phyloP scores from a whole-genome alignment of 2,329 filamentous ascomycete species.

The Neonectria punicea region DNA sequence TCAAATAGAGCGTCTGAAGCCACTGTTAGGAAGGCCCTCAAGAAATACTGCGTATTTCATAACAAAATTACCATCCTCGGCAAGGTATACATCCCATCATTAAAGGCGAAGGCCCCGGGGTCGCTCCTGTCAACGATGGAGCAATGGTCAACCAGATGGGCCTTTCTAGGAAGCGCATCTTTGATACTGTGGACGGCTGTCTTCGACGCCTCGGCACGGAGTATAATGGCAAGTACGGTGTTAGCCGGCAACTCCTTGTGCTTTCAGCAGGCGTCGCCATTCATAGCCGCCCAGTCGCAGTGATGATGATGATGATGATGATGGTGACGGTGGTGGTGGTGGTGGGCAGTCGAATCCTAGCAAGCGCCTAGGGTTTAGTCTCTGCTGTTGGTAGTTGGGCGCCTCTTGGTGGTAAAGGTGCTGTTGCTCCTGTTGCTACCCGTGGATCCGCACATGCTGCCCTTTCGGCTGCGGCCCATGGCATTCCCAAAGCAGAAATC shows the following conservation, averaged over 20 bases:
- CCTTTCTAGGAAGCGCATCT: conserved; percentile 70
- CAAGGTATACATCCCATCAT: conserved; percentile 58
- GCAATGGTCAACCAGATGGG: conserved; percentile 54
- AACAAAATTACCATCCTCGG: conserved; percentile 65
- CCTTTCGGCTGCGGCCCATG: conserved; percentile 34
- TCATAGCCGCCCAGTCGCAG: conserved; percentile 19
- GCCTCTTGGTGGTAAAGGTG: not conserved
- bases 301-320: too few relatives aligned
- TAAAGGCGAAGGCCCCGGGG: conserved; percentile 48
- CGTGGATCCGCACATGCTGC: conserved; percentile 26
- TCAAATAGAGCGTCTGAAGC: conserved; percentile 65
- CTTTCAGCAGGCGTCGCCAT: not conserved
- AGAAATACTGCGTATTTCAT: conserved; percentile 66
- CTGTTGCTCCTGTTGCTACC: not conserved
- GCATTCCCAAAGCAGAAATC: conserved; percentile 41
- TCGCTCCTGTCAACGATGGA: conserved; percentile 48
- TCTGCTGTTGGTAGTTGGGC: conserved; percentile 9
- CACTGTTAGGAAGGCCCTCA: conserved; percentile 69
- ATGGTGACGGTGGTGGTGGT: conserved; percentile 1
- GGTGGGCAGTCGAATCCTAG: conserved; percentile 39
- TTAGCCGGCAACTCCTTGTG: not conserved
- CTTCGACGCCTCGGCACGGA: conserved; percentile 61
- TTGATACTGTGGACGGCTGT: conserved; percentile 71
- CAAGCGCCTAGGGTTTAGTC: conserved; percentile 24
- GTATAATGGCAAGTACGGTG: conserved; percentile 61